Conservation (phyloP, 2,329 filamentous ascomycete species). For the Dendrostoma leiphaemia region DNA sequence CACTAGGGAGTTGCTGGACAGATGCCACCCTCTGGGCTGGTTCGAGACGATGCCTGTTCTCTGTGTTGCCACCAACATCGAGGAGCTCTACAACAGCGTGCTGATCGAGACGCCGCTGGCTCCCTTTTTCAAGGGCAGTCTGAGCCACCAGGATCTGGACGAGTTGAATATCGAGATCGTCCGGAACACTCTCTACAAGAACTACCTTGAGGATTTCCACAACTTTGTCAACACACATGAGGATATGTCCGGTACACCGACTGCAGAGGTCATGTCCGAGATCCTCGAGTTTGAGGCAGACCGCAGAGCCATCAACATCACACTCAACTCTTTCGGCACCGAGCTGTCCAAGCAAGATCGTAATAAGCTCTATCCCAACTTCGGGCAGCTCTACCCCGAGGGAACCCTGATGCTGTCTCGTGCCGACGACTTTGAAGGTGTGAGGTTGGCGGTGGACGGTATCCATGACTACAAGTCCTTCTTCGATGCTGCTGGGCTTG, state of each 20-base stretch:
- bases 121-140: constrained; percentile 93
- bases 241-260: constrained; percentile 84
- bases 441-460: constrained; percentile 88
- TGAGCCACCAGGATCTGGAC: constrained; percentile 95
- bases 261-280: constrained; percentile 91
- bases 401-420: constrained; percentile 92
- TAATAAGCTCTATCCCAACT: constrained; percentile 92
- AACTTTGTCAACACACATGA: constrained; percentile 87
- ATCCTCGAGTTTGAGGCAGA: constrained; percentile 97
- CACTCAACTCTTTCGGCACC: constrained; percentile 96
- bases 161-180: constrained; percentile 99
- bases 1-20: constrained; percentile 88
- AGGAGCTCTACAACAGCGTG: constrained; percentile 98
- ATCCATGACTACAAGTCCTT: constrained; percentile 92
- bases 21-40: constrained; percentile 96
- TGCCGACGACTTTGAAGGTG: constrained; percentile 92
- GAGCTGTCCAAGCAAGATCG: constrained; percentile 91
- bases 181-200: constrained; percentile 98
- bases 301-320: constrained; percentile 96
- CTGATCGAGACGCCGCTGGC: constrained; percentile 95
- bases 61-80: constrained; percentile 96
- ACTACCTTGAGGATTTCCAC: constrained; percentile 98
- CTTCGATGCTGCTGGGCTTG: constrained; percentile 86
- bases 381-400: constrained; percentile 89
- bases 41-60: constrained; percentile 99